Evolutionary conservation across 257 asterid species (phyloP).

Genomic region (Nicotiana attenuata): DNA sequence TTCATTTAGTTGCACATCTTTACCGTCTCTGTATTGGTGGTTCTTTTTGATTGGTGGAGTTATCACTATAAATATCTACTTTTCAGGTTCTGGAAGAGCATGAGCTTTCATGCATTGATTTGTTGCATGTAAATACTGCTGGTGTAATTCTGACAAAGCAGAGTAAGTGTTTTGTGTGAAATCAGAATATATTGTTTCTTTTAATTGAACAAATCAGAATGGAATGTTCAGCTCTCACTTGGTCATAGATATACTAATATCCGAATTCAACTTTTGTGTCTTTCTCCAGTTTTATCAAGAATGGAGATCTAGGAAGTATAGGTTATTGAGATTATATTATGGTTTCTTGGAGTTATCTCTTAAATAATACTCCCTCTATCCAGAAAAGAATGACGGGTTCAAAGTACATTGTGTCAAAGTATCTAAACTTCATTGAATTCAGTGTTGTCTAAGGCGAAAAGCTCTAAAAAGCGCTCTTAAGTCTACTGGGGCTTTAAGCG

Average conservation of each 20-base stretch:
- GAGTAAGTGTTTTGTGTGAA: slow-evolving; percentile 48
- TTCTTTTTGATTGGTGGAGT: background rate
- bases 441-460: too few relatives aligned
- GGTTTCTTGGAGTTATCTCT: background rate
- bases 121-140: slow-evolving; percentile 67
- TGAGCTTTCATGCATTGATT: slow-evolving; percentile 63
- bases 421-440: background rate
- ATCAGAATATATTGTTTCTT: background rate
- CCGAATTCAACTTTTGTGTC: background rate
- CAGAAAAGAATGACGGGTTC: background rate
- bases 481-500: too few relatives aligned
- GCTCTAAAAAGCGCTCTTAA: too few relatives aligned
- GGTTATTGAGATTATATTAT: background rate
- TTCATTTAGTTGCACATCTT: background rate
- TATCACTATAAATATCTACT: slow-evolving; percentile 12
- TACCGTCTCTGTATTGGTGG: background rate
- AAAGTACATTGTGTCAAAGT: background rate
- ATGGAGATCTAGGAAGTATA: background rate
- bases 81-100: slow-evolving; percentile 94
- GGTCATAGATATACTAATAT: background rate
- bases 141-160: slow-evolving; percentile 77
- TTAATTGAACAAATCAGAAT: background rate
- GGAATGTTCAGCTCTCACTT: background rate
- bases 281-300: slow-evolving; percentile 1
- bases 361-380: background rate